Conservation (phyloP, 768 basidiomycete genomes). For the Boletus subparvulus region DNA sequence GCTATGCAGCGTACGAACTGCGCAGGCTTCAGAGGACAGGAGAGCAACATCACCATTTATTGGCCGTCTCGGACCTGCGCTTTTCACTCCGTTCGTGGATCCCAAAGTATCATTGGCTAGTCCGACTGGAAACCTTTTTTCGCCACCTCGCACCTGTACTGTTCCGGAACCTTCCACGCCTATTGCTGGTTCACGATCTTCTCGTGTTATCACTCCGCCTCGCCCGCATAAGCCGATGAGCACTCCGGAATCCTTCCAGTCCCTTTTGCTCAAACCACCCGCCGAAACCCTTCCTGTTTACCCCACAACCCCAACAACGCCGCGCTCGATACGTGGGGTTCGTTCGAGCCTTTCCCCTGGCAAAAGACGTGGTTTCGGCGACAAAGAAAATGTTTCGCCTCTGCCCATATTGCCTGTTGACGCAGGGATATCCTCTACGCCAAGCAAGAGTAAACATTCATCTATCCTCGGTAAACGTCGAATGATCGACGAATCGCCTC, state of each 20-base stretch:
- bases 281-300: slow-evolving; percentile 27
- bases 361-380: slow-evolving; percentile 36
- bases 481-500: slow-evolving; percentile 36
- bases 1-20: slow-evolving; percentile 1
- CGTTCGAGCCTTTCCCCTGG: slow-evolving; percentile 34
- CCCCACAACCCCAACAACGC: slow-evolving; percentile 33
- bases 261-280: slow-evolving; percentile 29
- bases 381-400: slow-evolving; percentile 67
- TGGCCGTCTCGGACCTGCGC: slow-evolving; percentile 31
- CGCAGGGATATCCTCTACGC: slow-evolving; percentile 45
- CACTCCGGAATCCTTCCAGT: slow-evolving; percentile 33
- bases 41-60: slow-evolving; percentile 19
- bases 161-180: slow-evolving; percentile 31
- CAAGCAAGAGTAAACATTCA: slow-evolving; percentile 23
- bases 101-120: slow-evolving; percentile 4
- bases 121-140: slow-evolving; percentile 3
- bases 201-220: slow-evolving; percentile 32
- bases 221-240: slow-evolving; percentile 37
- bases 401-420: slow-evolving; percentile 36
- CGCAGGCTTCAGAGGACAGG: not conserved
- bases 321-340: slow-evolving; percentile 25
- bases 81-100: slow-evolving; percentile 16
- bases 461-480: slow-evolving; percentile 47
- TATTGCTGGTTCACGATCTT: slow-evolving; percentile 13
- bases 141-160: not conserved